These are phyloP conservation scores for Chlorella sp. DNA, from an alignment of 139 green algal genomes.

Conservation along the genomic window DNA sequence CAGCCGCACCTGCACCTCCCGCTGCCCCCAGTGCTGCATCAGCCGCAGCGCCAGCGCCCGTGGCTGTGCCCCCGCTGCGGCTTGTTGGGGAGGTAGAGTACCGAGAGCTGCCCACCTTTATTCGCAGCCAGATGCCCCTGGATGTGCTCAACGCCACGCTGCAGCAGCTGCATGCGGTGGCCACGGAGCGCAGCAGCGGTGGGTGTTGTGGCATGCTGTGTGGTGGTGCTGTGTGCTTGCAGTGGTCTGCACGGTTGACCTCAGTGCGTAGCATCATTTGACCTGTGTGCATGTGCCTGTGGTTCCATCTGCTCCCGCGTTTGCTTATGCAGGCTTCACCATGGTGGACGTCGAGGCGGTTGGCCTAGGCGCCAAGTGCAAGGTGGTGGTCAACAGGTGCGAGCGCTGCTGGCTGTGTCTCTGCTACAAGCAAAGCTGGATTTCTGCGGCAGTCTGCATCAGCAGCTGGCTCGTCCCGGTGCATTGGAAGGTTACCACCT, in stretches of 20 bases:
- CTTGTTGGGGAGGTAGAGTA: constrained; percentile 17
- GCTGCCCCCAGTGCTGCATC: background rate
- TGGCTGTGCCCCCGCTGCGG: constrained; percentile 23
- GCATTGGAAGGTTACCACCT: no score
- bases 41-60: background rate
- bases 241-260: no score
- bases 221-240: background rate
- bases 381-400: constrained; percentile 40
- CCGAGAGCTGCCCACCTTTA: constrained; percentile 39
- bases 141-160: constrained; percentile 27
- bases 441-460: no score
- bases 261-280: no score
- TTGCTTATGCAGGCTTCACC: constrained; percentile 25
- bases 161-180: constrained; percentile 20
- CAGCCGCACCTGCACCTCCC: no score
- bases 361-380: constrained; percentile 36
- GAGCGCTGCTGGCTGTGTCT: background rate
- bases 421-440: no score
- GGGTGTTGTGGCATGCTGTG: background rate
- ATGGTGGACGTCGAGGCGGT: constrained; percentile 39
- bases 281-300: no score
- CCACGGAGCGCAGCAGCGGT: constrained; percentile 9
- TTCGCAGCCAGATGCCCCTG: constrained; percentile 40
- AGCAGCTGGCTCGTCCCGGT: no score
- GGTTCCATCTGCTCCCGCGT: no score